phyloP scores from a whole-genome alignment of 352 stramenopile species.

The Globisporangium cylindrosporum region DNA sequence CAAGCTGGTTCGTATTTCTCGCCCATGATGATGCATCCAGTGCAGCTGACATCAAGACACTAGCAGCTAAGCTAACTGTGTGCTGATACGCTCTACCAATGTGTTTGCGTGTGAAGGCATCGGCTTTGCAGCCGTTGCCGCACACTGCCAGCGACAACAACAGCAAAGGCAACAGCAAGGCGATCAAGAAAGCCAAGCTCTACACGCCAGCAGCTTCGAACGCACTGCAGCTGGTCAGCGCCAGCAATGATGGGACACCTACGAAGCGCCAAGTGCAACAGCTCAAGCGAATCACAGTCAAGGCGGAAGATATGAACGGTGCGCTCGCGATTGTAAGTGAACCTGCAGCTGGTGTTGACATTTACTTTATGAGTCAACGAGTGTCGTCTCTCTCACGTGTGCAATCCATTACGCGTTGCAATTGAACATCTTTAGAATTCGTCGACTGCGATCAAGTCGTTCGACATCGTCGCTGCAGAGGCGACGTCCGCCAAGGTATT shows the following conservation, averaged over 20 bases:
- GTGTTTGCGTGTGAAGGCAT: slow-evolving; percentile 14
- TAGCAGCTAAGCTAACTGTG: background rate
- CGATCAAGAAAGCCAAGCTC: slow-evolving; percentile 62
- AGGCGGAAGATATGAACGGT: slow-evolving; percentile 66
- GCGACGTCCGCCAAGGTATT: slow-evolving; percentile 67
- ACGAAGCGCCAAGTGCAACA: slow-evolving; percentile 41
- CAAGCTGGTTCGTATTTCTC: slow-evolving; percentile 29
- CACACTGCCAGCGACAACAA: slow-evolving; percentile 29
- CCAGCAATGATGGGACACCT: slow-evolving; percentile 10
- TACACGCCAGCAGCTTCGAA: slow-evolving; percentile 45
- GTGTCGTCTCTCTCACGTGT: background rate
- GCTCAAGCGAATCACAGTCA: slow-evolving; percentile 71
- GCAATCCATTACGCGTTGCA: background rate
- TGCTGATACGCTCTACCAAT: background rate
- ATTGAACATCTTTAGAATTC: slow-evolving; percentile 28
- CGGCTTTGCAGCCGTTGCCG: slow-evolving; percentile 28
- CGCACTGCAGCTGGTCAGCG: slow-evolving; percentile 39
- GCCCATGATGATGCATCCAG: background rate
- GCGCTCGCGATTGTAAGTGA: slow-evolving; percentile 55
- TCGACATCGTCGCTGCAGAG: slow-evolving; percentile 78
- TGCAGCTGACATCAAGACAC: background rate
- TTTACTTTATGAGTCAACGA: background rate
- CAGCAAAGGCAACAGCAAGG: slow-evolving; percentile 23
- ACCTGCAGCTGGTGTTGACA: background rate
- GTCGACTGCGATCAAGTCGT: slow-evolving; percentile 57